These are phyloP conservation scores for Sungouiozyma intestinalis DNA, from an alignment of 805 yeast species.

Conservation along the genomic window DNA sequence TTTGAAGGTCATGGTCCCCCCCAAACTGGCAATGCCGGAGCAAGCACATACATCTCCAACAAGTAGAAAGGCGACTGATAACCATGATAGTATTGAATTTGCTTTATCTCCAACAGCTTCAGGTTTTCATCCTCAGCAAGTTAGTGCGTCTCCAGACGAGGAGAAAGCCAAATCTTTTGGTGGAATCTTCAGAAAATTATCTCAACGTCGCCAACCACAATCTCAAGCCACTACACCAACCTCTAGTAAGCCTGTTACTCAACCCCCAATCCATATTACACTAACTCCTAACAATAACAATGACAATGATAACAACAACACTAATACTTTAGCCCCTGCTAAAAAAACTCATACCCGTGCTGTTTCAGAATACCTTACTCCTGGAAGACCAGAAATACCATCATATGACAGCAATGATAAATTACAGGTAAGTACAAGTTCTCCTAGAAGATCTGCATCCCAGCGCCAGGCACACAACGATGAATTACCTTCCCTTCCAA, in stretches of 20 bases:
- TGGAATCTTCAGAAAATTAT: constrained; percentile 27
- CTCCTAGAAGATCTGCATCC: constrained; percentile 23
- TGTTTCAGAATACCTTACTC: constrained; percentile 30
- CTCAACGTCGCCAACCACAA: constrained; percentile 23
- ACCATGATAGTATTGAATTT: constrained; percentile 16
- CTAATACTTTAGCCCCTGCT: constrained; percentile 2
- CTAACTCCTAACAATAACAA: constrained; percentile 7
- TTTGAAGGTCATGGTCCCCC: constrained; percentile 27
- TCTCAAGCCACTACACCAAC: constrained; percentile 5
- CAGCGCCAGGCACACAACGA: constrained; percentile 17
- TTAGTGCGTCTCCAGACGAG: constrained; percentile 10
- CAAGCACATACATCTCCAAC: constrained; percentile 41
- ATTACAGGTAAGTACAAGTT: constrained; percentile 4
- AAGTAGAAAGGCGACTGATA: constrained; percentile 20
- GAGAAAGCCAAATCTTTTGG: constrained; percentile 24
- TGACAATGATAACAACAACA: constrained; percentile 4
- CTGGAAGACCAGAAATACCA: constrained; percentile 21
- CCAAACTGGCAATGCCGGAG: constrained; percentile 37
- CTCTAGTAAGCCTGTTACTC: constrained; percentile 5
- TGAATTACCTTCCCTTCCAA: constrained; percentile 28
- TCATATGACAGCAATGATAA: constrained; percentile 18
- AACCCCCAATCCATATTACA: not conserved
- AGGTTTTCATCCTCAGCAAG: constrained; percentile 8
- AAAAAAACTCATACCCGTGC: constrained; percentile 28
- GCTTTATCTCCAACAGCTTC: constrained; percentile 20